A percentile compares a stretch with the other conserved stretches of the same genome.
Conservation (phyloP, 1,284 basidiomycete species). For the Papiliotrema fonsecae region DNA sequence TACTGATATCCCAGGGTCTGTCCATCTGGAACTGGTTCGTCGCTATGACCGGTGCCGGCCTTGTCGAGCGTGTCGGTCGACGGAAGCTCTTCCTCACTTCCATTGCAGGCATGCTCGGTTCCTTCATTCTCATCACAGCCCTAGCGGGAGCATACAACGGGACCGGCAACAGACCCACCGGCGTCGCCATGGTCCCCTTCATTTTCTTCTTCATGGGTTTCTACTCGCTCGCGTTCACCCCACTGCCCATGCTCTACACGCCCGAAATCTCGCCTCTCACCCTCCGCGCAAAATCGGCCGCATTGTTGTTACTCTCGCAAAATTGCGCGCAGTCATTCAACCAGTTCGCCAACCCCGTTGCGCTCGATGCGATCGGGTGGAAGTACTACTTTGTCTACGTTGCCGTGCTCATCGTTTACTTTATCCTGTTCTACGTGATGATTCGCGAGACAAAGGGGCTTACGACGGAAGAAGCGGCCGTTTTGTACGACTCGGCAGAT, state of each 20-base stretch:
- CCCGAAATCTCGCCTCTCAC: conserved; percentile 62
- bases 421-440: conserved; percentile 36
- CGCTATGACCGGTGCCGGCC: conserved; percentile 31
- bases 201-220: conserved; percentile 4
- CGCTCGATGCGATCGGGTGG: conserved; percentile 60
- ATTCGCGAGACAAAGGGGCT: conserved; percentile 33
- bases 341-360: conserved; percentile 74
- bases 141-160: conserved; percentile 6
- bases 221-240: conserved; percentile 5
- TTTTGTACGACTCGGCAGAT: conserved; percentile 20
- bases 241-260: conserved; percentile 42
- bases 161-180: not conserved
- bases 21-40: conserved; percentile 31
- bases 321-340: conserved; percentile 63
- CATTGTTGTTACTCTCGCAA: conserved; percentile 27
- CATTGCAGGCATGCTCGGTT: conserved; percentile 55
- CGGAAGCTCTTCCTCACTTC: conserved; percentile 51
- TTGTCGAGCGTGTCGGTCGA: conserved; percentile 34
- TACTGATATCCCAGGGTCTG: conserved; percentile 48
- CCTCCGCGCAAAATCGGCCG: conserved; percentile 57
- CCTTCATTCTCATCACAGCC: conserved; percentile 6
- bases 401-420: conserved; percentile 41
- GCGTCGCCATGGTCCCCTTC: conserved; percentile 1
- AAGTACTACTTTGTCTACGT: conserved; percentile 60
- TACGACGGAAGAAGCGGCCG: conserved; percentile 40